Conservation (phyloP, 805 yeast species). For the Candida taoyuanica region DNA sequence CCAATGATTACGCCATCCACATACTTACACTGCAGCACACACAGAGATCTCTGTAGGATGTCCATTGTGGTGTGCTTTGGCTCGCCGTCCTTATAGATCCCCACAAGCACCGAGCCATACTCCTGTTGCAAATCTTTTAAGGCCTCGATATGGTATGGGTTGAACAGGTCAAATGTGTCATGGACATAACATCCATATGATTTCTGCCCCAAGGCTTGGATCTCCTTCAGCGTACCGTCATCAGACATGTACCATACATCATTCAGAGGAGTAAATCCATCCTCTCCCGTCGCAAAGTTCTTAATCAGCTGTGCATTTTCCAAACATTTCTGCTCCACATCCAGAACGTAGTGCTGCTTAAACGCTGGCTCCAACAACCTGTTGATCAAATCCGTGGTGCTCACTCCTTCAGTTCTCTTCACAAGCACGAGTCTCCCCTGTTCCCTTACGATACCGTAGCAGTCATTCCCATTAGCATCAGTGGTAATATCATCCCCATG, state of each 20-base stretch:
- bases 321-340: conserved; percentile 1
- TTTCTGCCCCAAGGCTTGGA: conserved; percentile 16
- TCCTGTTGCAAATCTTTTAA: conserved; percentile 43
- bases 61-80: conserved; percentile 81
- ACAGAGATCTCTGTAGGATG: conserved; percentile 74
- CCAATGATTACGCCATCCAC: conserved; percentile 71
- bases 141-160: conserved; percentile 86
- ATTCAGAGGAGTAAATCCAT: conserved; percentile 52
- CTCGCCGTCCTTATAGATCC: conserved; percentile 61
- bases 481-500: conserved; percentile 98
- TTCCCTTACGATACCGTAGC: conserved; percentile 80
- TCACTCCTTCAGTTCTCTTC: conserved; percentile 87
- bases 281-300: conserved; percentile 56
- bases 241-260: conserved; percentile 50
- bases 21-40: conserved; percentile 82
- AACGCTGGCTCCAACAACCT: conserved; percentile 53
- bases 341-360: conserved; percentile 16
- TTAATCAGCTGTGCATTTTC: conserved; percentile 14
- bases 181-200: conserved; percentile 48
- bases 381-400: conserved; percentile 92
- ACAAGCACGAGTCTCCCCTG: conserved; percentile 87
- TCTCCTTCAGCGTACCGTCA: conserved; percentile 22
- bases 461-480: conserved; percentile 92
- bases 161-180: conserved; percentile 90
- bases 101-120: conserved; percentile 51